A percentile compares a stretch with the other conserved stretches of the same genome.
These are phyloP conservation scores for Aureobasidium pullulans DNA, from an alignment of 2,329 filamentous ascomycete genomes.

Conservation along the genomic window DNA sequence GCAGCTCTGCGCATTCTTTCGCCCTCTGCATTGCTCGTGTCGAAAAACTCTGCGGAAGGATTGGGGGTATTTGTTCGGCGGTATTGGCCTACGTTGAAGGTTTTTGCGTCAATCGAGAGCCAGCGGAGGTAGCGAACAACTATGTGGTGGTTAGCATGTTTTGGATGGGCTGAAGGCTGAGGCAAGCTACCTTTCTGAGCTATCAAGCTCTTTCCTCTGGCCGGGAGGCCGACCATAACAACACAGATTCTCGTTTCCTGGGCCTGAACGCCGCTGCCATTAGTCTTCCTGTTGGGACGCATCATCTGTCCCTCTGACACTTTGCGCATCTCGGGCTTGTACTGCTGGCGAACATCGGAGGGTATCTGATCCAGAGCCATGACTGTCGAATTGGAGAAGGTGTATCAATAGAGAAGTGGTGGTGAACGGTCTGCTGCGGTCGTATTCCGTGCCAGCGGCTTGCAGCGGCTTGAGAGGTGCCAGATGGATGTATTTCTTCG, in stretches of 20 bases:
- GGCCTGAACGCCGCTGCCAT: constrained; percentile 70
- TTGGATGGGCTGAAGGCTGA: not conserved
- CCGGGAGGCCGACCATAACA: constrained; percentile 96
- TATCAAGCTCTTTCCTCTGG: constrained; percentile 93
- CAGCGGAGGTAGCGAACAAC: constrained; percentile 74
- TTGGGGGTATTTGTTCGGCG: constrained; percentile 84
- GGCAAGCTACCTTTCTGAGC: constrained; percentile 81
- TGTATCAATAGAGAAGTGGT: not conserved
- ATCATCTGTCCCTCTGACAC: constrained; percentile 6
- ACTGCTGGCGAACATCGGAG: constrained; percentile 6
- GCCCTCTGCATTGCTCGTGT: constrained; percentile 80
- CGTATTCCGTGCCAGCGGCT: not conserved
- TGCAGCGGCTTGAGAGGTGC: constrained; percentile 1
- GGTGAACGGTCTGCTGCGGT: not conserved
- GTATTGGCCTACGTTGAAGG: constrained; percentile 97
- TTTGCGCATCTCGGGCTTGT: constrained; percentile 16
- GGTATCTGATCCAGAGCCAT: constrained; percentile 13
- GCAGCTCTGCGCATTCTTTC: constrained; percentile 82
- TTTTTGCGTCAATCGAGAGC: constrained; percentile 88
- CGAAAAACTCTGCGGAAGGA: constrained; percentile 91
- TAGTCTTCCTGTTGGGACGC: constrained; percentile 32
- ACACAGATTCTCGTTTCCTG: constrained; percentile 97
- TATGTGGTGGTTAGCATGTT: constrained; percentile 15
- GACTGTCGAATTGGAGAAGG: not conserved
- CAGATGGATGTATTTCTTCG: not conserved